Percentiles rank a stretch among this genome's conserved stretches.
Conservation (phyloP, 768 basidiomycete species). For the Xerocomus spinulosus region DNA sequence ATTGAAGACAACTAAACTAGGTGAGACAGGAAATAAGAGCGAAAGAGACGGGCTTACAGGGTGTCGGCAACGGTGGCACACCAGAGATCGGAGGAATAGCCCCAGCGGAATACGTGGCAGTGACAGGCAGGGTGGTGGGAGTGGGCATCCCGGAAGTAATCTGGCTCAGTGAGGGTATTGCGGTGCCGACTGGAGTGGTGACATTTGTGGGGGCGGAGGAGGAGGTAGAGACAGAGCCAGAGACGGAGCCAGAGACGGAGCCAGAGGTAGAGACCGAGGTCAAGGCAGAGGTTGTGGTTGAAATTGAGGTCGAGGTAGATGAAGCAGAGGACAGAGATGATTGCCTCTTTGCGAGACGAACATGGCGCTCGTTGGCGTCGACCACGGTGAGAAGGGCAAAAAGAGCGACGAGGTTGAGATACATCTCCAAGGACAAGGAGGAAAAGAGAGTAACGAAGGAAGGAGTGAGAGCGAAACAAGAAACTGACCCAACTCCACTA, state of each 20-base stretch:
- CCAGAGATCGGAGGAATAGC: constrained; percentile 58
- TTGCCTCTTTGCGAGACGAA: constrained; percentile 38
- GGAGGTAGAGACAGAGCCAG: no score
- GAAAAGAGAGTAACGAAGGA: constrained; percentile 2
- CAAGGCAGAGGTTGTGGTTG: neutral
- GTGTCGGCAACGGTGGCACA: constrained; percentile 60
- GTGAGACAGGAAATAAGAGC: neutral
- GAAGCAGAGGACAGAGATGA: constrained; percentile 4
- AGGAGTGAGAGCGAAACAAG: neutral
- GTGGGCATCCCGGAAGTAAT: constrained; percentile 65
- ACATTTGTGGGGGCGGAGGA: no score
- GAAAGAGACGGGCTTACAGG: constrained; percentile 40
- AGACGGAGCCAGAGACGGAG: no score
- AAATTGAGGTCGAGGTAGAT: neutral
- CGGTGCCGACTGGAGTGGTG: constrained; percentile 34
- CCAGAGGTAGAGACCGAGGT: constrained; percentile 19
- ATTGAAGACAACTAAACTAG: constrained; percentile 40
- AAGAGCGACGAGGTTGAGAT: constrained; percentile 42
- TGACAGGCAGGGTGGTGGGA: constrained; percentile 43
- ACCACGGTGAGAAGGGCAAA: constrained; percentile 38
- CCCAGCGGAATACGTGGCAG: constrained; percentile 54
- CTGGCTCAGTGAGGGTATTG: constrained; percentile 52
- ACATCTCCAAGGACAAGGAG: constrained; percentile 34
- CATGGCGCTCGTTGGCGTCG: constrained; percentile 39
- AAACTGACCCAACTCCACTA: neutral